A percentile compares a stretch with the other conserved stretches of the same genome.
Conservation (phyloP, 495 filamentous ascomycete genomes). For the Hyphodiscus hymeniophilus region DNA sequence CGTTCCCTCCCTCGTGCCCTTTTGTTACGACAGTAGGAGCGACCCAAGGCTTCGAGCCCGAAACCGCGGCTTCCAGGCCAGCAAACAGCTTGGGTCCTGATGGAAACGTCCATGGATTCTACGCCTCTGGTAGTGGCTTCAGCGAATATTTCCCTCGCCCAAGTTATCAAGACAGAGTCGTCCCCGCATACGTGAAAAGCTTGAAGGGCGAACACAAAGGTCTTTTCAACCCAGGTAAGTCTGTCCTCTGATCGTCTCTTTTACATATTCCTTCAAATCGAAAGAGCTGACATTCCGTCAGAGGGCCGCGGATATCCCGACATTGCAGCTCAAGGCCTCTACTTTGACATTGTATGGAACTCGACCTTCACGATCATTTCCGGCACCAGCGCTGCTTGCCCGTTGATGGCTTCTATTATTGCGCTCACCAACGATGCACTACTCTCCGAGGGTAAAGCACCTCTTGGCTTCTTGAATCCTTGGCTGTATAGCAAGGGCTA, state of each 20-base stretch:
- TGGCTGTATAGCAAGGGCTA: conserved; percentile 48
- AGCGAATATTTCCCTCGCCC: conserved; percentile 57
- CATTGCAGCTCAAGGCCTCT: conserved; percentile 52
- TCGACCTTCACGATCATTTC: conserved; percentile 37
- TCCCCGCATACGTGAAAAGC: conserved; percentile 44
- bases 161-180: conserved; percentile 51
- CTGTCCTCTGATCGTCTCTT: no score
- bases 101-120: no score
- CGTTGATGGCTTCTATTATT: conserved; percentile 35
- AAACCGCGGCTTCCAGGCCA: conserved; percentile 48
- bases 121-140: conserved; percentile 66
- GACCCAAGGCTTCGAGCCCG: conserved; percentile 46
- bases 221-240: conserved; percentile 33
- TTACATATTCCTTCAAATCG: no score
- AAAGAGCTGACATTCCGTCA: no score
- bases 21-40: conserved; percentile 74
- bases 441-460: conserved; percentile 44
- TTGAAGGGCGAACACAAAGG: conserved; percentile 6
- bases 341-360: conserved; percentile 30
- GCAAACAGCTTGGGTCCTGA: conserved; percentile 43
- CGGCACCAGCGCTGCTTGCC: conserved; percentile 27
- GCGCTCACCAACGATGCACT: conserved; percentile 56
- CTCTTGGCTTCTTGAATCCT: conserved; percentile 55
- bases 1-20: conserved; percentile 71
- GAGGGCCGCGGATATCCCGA: conserved; percentile 66